These are phyloP conservation scores for Yamadazyma olivae DNA, from an alignment of 805 yeast genomes.

Conservation along the genomic window DNA sequence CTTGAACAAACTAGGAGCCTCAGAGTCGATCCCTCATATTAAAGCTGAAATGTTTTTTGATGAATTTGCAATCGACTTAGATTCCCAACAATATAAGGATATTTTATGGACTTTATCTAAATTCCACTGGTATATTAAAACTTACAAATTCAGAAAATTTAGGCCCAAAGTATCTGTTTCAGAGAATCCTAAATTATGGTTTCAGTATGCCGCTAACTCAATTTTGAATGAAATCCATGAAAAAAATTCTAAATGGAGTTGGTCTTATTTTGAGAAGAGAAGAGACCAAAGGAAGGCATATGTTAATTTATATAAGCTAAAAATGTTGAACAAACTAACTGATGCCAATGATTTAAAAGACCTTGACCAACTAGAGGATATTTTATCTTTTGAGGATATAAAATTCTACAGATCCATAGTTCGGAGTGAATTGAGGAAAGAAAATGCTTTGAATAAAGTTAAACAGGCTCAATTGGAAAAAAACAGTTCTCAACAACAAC, in stretches of 20 bases:
- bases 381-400: constrained; percentile 71
- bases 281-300: constrained; percentile 72
- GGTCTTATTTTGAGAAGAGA: constrained; percentile 75
- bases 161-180: constrained; percentile 56
- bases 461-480: constrained; percentile 11
- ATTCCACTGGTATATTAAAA: constrained; percentile 72
- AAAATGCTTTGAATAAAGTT: constrained; percentile 27
- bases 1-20: constrained; percentile 74
- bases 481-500: constrained; percentile 5
- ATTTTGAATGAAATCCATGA: constrained; percentile 80
- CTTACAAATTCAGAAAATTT: constrained; percentile 67
- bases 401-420: constrained; percentile 83
- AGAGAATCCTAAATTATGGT: constrained; percentile 80
- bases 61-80: constrained; percentile 83
- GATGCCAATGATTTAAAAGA: constrained; percentile 28
- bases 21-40: constrained; percentile 65
- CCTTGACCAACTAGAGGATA: constrained; percentile 54
- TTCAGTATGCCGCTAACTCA: constrained; percentile 73
- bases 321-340: constrained; percentile 35
- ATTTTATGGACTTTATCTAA: constrained; percentile 77
- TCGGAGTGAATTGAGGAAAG: constrained; percentile 59
- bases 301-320: constrained; percentile 61
- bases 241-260: constrained; percentile 76
- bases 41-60: constrained; percentile 76
- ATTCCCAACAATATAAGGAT: constrained; percentile 81